Evolutionary conservation across 164 flowering plant genomes (phyloP).

Genomic region (Magnolia sinica): DNA sequence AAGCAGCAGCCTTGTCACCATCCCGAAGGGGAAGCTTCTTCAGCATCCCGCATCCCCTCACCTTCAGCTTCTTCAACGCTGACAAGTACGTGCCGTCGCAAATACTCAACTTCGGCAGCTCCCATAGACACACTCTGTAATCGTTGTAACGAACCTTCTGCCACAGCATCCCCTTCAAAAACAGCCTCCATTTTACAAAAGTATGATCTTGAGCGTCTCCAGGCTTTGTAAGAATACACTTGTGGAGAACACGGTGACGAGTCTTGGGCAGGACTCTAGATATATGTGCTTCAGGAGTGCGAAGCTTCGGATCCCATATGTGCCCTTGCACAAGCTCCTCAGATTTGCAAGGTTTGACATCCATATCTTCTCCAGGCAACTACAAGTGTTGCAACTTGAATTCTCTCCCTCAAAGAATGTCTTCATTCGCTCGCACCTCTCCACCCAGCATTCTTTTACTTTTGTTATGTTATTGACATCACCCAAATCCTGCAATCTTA

Average conservation of each 20-base stretch:
- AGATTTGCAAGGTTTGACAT: background rate
- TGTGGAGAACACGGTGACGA: background rate
- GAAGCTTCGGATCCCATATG: background rate
- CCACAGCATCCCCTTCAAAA: background rate
- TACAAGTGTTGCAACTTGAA: background rate
- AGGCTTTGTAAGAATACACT: background rate
- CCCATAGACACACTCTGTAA: background rate
- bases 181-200: background rate
- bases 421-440: background rate
- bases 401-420: too few species aligned
- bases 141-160: too few species aligned
- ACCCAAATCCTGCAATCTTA: background rate
- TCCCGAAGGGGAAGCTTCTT: too few species aligned
- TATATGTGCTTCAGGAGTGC: background rate
- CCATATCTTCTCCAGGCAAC: background rate
- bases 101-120: too few species aligned
- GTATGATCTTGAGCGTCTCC: too few species aligned
- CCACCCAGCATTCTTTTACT: background rate
- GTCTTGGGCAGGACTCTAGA: background rate
- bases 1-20: too few species aligned
- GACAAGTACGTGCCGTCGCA: too few species aligned
- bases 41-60: too few species aligned
- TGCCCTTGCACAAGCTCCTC: background rate
- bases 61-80: too few species aligned
- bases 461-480: background rate